Base-by-base conservation (phyloP, 1,139 yeast genomes). In the Suhomyces wounanorum region DNA sequence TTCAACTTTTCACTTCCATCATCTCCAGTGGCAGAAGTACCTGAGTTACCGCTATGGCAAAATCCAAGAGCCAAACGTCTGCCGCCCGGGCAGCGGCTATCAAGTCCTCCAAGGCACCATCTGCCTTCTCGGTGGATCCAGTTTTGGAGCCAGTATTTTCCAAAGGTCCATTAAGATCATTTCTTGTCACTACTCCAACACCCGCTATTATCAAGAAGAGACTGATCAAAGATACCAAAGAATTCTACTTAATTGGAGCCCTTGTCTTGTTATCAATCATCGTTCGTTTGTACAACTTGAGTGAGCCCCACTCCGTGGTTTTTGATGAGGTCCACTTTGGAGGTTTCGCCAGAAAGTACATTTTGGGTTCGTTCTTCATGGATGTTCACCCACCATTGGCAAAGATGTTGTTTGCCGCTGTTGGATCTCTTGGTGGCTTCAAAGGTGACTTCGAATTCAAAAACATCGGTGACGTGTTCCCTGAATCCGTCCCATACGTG, bases 321-420 rank as follows among this genome's bases (percentile, higher is more conserved):
- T 94, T 94, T 66, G 99, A 94, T 73, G 99, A 94, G 68, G 91
- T 85, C 45, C 91, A 86, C 65, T 87, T 87, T 56, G 95, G 95
- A 52, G 89, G 89, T 21, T 87, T 87, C 69, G 89, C 95, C 39
- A 75, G 82, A 54, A 84, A 87, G 64, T 89, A 89, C 70, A 84
- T 89, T 55, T 72, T 77, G 56, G 91, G 94, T 38, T 71, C 70
- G 18, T 89, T 79, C 69, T 90, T 91, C 72, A 86, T 91, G 89
- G 97, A 91, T 69, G 96, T 90, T 50, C 97, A 91, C 67, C 97
- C 97, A 26, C 97, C 97, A 4, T 78, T 90, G 63, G 96, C 96
- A 45, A 90, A 90, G 70, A 84, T 91, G 89, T 70, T 91, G 51
- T 88, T 82, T 69, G 96, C 96, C 2, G 89, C 87, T 40, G 83